Base-by-base conservation (phyloP, 805 yeast species). In the Kuraishia piskuri region DNA sequence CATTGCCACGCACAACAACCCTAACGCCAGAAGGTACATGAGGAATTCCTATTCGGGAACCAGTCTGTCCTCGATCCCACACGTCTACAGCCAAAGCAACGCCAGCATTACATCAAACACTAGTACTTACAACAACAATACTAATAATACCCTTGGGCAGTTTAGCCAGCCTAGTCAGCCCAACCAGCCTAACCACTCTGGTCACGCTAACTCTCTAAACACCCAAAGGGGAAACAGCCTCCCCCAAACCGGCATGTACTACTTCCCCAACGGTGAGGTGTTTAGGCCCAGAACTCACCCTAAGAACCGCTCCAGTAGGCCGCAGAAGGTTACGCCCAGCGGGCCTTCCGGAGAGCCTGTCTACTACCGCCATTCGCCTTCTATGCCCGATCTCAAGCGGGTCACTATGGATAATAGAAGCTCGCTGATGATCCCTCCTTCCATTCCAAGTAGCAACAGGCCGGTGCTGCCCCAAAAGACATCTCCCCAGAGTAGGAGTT, bases 191-290 rank as follows among this genome's bases (percentile, higher is more conserved):
- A 45, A 22, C 22, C 24, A 45, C 7, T 7, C 6, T 8, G 14
- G 45, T 21, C 37, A 21, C 49, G 46, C 14, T 45, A 23, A n/a
- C 37, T 19, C 17, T 12, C 2, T n/a, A 53, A 20, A 37, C 50
- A 40, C 12, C 31, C 22, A 20, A 31, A 31, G 40, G 14, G 40
- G 40, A 6, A 31, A 31, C 26, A 24, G 22, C n/a, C 8, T 9
- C 46, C 40, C 40, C 17, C 40, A 31, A 31, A 5, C 51, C 37
- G 37, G 40, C 2, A 55, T 54, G 57, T 63, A 60, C 50, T 72
- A 67, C 56, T 78, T 78, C 59, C 82, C 82, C 17, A 78, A 78
- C 60, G 83, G 83, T 50, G 83, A 78, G 59, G 69, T 77, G 2
- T 78, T 78, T 61, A 64, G 76, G 37, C 82, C 82, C 1, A 61